Percentiles rank a stretch among this genome's conserved stretches.
phyloP scores from a whole-genome alignment of 176 grass and related monocot genomes.

The Musa itinerans region DNA sequence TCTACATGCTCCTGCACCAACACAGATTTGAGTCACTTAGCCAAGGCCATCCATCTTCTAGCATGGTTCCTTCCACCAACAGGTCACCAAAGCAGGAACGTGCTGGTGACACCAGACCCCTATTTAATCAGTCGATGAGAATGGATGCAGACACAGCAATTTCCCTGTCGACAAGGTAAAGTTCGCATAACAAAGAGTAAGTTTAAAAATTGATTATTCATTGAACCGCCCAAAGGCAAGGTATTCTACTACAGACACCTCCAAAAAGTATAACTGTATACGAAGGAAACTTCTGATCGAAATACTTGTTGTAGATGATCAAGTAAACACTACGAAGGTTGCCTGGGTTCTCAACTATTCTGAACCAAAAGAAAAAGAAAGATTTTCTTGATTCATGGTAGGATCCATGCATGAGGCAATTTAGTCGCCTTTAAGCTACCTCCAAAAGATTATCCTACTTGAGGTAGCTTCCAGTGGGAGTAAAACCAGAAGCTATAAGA shows the following conservation, averaged over 20 bases:
- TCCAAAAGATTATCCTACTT: no score
- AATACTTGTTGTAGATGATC: not conserved
- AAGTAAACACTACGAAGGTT: not conserved
- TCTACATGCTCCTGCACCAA: no score
- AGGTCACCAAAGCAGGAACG: not conserved
- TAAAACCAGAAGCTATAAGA: not conserved
- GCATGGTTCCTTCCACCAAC: not conserved
- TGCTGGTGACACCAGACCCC: not conserved
- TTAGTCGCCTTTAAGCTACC: not conserved
- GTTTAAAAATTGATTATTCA: no score
- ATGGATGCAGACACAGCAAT: not conserved
- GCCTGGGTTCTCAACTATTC: not conserved
- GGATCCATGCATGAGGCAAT: not conserved
- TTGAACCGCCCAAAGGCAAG: no score
- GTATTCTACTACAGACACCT: no score
- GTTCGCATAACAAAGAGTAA: not conserved
- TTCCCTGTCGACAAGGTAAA: not conserved
- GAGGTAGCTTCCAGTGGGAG: no score
- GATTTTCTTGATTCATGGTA: no score
- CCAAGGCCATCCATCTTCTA: not conserved
- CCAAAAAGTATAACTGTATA: not conserved
- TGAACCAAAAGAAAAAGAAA: no score
- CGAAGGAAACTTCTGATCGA: not conserved
- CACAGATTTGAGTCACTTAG: no score
- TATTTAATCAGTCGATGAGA: not conserved